These are phyloP conservation scores for Cryphonectria naterciae DNA, from an alignment of 2,329 filamentous ascomycete genomes.

Conservation along the genomic window DNA sequence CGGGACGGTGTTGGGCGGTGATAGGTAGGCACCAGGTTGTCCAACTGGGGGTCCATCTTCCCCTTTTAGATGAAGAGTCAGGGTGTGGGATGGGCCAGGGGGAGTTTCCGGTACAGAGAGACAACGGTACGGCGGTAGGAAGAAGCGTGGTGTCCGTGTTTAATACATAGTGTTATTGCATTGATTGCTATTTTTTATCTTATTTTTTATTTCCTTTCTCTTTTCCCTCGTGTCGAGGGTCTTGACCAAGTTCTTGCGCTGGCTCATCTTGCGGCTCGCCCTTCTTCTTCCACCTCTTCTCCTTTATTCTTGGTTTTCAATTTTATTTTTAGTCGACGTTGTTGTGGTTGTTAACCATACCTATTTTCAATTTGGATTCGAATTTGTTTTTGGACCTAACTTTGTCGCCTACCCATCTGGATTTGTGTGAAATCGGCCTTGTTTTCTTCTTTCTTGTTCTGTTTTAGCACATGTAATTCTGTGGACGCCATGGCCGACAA, in stretches of 20 bases:
- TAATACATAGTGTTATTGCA: neutral
- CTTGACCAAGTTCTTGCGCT: neutral
- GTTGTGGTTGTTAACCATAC: neutral
- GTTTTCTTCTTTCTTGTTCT: neutral
- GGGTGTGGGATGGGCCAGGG: neutral
- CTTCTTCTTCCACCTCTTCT: neutral
- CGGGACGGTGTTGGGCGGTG: neutral
- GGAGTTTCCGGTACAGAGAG: neutral
- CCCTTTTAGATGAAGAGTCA: slow-evolving; percentile 4
- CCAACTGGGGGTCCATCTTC: neutral
- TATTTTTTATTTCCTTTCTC: neutral
- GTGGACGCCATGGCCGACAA: slow-evolving; percentile 34
- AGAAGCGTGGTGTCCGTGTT: neutral
- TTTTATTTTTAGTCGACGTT: neutral
- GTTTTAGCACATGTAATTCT: neutral
- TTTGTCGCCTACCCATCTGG: neutral
- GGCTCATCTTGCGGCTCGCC: neutral
- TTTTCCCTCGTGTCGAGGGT: neutral
- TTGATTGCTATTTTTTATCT: neutral
- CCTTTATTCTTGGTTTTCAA: neutral
- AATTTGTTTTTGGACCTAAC: neutral
- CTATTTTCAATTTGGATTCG: neutral
- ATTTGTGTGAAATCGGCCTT: neutral
- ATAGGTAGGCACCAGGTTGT: neutral
- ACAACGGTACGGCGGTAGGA: neutral